Percentiles rank a stretch among this genome's conserved stretches.
Conservation (phyloP, 2,329 filamentous ascomycete genomes). For the Lecanicillium sp. region DNA sequence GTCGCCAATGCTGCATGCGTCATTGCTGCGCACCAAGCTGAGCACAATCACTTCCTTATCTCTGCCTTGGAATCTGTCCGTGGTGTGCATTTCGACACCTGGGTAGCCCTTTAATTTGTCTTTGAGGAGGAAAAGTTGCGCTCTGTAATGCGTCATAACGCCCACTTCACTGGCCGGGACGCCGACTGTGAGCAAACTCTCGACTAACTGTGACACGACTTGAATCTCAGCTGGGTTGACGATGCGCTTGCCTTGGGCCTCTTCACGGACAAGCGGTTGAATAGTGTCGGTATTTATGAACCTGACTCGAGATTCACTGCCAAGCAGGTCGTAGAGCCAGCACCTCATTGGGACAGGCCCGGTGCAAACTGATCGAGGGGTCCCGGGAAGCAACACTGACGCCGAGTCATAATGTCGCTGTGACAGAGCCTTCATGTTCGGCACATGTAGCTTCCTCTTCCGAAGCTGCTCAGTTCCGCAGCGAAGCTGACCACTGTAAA, state of each 20-base stretch:
- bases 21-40: constrained; percentile 80
- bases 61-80: constrained; percentile 91
- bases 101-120: constrained; percentile 53
- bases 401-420: constrained; percentile 49
- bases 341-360: constrained; percentile 45
- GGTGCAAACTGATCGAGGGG: constrained; percentile 46
- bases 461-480: constrained; percentile 78
- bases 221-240: constrained; percentile 79
- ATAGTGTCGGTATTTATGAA: constrained; percentile 87
- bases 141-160: constrained; percentile 94
- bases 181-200: constrained; percentile 67
- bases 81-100: constrained; percentile 88
- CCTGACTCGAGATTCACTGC: constrained; percentile 64
- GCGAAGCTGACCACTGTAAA: constrained; percentile 84
- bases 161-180: constrained; percentile 72
- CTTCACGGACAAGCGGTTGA: constrained; percentile 55
- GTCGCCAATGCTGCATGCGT: constrained; percentile 76
- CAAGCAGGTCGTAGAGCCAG: constrained; percentile 68
- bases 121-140: constrained; percentile 77
- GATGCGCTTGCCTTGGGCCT: constrained; percentile 73
- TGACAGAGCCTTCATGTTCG: constrained; percentile 52
- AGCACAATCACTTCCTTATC: constrained; percentile 92
- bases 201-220: constrained; percentile 71
- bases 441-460: constrained; percentile 57
- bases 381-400: constrained; percentile 31